Percentiles rank a stretch among this genome's conserved stretches.
Evolutionary conservation across 2,329 filamentous ascomycete species (phyloP).

Genomic region (Epichloe festucae): DNA sequence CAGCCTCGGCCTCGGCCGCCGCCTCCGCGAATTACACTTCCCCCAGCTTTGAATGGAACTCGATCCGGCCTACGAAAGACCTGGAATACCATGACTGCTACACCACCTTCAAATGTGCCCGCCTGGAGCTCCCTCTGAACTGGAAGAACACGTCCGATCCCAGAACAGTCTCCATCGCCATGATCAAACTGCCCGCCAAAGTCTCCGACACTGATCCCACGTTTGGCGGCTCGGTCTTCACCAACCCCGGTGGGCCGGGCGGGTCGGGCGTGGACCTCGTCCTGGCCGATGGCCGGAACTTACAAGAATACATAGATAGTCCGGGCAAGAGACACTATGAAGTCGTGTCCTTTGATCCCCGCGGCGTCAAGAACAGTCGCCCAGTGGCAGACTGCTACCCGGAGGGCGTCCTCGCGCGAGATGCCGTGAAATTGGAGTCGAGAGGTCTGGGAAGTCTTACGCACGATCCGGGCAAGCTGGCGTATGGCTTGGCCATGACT

Average conservation of each 20-base stretch:
- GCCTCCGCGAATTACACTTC: not conserved
- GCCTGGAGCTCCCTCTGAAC: slow-evolving; percentile 30
- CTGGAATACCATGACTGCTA: slow-evolving; percentile 30
- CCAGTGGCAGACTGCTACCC: slow-evolving; percentile 27
- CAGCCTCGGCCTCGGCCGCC: not conserved
- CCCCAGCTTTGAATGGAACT: slow-evolving; percentile 23
- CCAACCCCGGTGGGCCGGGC: slow-evolving; percentile 33
- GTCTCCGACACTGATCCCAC: slow-evolving; percentile 24
- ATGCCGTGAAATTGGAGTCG: slow-evolving; percentile 17
- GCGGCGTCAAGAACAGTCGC: slow-evolving; percentile 25
- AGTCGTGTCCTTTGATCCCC: slow-evolving; percentile 31
- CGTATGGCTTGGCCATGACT: slow-evolving; percentile 14
- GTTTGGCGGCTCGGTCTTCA: slow-evolving; percentile 30
- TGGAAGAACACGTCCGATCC: slow-evolving; percentile 21
- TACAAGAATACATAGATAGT: slow-evolving; percentile 18
- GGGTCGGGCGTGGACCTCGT: slow-evolving; percentile 24
- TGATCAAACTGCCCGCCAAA: slow-evolving; percentile 26
- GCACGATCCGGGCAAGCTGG: slow-evolving; percentile 9
- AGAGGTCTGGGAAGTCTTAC: slow-evolving; percentile 18
- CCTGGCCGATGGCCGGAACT: slow-evolving; percentile 11
- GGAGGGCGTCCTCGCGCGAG: slow-evolving; percentile 16
- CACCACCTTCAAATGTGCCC: slow-evolving; percentile 24
- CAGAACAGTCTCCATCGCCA: slow-evolving; percentile 24
- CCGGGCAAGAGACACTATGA: slow-evolving; percentile 24
- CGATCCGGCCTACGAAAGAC: slow-evolving; percentile 20